Evolutionary conservation across 352 stramenopile species (phyloP), one percentile per base, ranked within the genome.

Genomic region (Albugo laibachii): DNA sequence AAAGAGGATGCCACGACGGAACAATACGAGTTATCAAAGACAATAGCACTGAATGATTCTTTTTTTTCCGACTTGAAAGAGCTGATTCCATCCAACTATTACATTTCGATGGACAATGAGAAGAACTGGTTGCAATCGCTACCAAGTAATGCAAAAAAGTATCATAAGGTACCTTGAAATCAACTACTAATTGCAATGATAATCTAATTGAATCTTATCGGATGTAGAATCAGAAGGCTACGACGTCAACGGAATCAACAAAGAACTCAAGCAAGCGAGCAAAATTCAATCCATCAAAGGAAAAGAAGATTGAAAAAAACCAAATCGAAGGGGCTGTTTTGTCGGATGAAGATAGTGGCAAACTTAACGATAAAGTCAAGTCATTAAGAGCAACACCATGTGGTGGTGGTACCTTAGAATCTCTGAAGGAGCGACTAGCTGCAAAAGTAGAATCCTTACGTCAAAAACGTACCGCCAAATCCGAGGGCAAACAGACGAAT

Each of bases 51-150:
- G 19, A 50, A 84, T 44, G 74, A 86, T 47, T 57, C 58, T 20
- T 86, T 86, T 51, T 83, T 86, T 56, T 83, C 69, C 50, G 59
- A 72, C 35, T 66, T 56, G 10, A 83, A 83, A 70, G 74, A 83
- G 54, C 65, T 67, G 46, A 86, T 83, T 45, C 74, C 74, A 24
- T 57, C 66, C 48, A 63, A 76, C 21, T 79, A 75, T 47, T 86
- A 86, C 63, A 81, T 86, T 54, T 70, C 70, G 11, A 83, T 69
- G 16, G 74, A 86, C 47, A 67, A 69, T 14, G 70, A 86, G 49
- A 60, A 72, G 24, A 86, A 83, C 58, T 86, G 70, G 65, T 63
- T 67, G 44, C 69, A 76, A 50, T 79, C 66, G 36, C 58, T 66
- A 14, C 72, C 72, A 44, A 75, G 69, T 53, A 42, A 45, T 31